Evolutionary conservation across 2,329 filamentous ascomycete species (phyloP).

Genomic region (Daldinia eschscholtzii): DNA sequence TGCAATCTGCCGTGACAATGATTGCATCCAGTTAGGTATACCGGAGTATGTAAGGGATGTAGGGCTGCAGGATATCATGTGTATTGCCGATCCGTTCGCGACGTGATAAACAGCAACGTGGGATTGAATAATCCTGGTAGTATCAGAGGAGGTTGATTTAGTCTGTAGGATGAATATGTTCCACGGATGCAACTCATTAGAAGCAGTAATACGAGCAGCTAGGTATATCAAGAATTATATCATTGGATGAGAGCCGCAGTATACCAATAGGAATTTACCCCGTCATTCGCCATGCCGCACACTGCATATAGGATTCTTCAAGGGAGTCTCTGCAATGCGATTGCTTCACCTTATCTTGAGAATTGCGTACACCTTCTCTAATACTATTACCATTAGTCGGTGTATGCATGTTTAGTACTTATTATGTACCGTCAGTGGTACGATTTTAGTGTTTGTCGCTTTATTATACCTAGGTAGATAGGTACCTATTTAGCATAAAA

Average conservation of each 20-base stretch:
- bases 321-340: neutral
- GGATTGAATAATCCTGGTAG: neutral
- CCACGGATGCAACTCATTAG: neutral
- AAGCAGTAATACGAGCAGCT: neutral
- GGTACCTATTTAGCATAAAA: neutral
- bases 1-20: no score
- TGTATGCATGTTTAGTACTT: neutral
- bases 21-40: neutral
- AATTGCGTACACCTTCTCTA: neutral
- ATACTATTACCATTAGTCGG: neutral
- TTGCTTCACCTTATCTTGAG: neutral
- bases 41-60: neutral
- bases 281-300: neutral
- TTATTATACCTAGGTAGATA: neutral
- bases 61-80: neutral
- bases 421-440: neutral
- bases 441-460: neutral
- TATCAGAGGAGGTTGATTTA: neutral
- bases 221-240: neutral
- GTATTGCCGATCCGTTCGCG: neutral
- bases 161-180: neutral
- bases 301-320: conserved; percentile 1
- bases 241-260: neutral
- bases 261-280: conserved; percentile 3
- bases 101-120: neutral